A percentile compares a stretch with the other conserved stretches of the same genome.
Conservation (phyloP, 352 stramenopile genomes). For the Phytophthora podocarpi region DNA sequence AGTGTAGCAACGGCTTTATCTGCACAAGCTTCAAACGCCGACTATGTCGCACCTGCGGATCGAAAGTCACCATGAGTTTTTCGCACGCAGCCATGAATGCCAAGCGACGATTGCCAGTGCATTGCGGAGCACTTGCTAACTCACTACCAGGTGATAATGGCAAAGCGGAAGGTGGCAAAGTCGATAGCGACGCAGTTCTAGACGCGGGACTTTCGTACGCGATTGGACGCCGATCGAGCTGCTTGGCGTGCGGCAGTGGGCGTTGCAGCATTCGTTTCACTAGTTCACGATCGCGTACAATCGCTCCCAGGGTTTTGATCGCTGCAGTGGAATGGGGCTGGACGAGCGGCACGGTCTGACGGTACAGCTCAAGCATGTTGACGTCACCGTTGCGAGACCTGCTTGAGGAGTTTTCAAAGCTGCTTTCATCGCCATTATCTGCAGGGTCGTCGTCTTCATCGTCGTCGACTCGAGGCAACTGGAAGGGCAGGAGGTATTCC, state of each 20-base stretch:
- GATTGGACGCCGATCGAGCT: slow-evolving; percentile 27
- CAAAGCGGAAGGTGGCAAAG: neutral
- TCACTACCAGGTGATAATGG: slow-evolving; percentile 8
- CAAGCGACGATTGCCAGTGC: slow-evolving; percentile 21
- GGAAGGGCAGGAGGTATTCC: slow-evolving; percentile 29
- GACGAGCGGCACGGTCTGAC: slow-evolving; percentile 59
- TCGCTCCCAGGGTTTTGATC: slow-evolving; percentile 60
- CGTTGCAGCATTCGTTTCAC: slow-evolving; percentile 63
- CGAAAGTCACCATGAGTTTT: slow-evolving; percentile 52
- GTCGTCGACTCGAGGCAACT: slow-evolving; percentile 4
- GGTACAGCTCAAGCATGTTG: slow-evolving; percentile 49
- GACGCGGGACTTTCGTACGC: slow-evolving; percentile 15
- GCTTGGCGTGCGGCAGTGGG: slow-evolving; percentile 33
- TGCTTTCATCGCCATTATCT: slow-evolving; percentile 10
- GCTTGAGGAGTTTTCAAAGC: neutral
- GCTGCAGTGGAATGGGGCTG: slow-evolving; percentile 63
- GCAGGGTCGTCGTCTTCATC: neutral
- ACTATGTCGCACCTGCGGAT: slow-evolving; percentile 39
- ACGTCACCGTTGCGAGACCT: slow-evolving; percentile 6
- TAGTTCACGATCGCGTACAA: slow-evolving; percentile 49
- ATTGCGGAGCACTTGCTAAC: neutral
- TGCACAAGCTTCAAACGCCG: slow-evolving; percentile 37
- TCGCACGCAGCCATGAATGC: slow-evolving; percentile 56
- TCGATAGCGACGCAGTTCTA: slow-evolving; percentile 5
- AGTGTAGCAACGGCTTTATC: slow-evolving; percentile 46